Evolutionary conservation across 1,139 yeast species (phyloP).

Genomic region (Diutina neorugosa): DNA sequence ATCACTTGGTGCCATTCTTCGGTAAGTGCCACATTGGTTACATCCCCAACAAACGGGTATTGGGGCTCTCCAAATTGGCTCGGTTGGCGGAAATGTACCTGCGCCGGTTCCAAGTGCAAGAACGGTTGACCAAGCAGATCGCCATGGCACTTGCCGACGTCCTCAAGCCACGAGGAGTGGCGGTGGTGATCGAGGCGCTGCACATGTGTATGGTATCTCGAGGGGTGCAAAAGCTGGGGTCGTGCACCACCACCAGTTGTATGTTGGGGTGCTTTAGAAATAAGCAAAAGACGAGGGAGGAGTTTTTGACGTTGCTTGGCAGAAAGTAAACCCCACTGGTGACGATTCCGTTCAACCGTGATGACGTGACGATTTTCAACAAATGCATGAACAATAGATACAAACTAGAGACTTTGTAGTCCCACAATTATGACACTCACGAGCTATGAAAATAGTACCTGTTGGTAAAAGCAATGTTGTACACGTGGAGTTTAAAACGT

Average conservation of each 20-base stretch:
- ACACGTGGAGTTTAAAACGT: no score
- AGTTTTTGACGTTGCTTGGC: slow-evolving; percentile 59
- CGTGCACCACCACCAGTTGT: slow-evolving; percentile 88
- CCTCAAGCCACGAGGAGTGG: slow-evolving; percentile 90
- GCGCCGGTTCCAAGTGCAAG: slow-evolving; percentile 92
- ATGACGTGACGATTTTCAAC: slow-evolving; percentile 4
- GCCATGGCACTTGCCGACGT: slow-evolving; percentile 93
- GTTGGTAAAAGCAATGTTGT: no score
- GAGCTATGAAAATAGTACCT: no score
- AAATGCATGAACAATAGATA: not conserved
- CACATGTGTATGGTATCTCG: slow-evolving; percentile 99
- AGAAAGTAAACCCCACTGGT: not conserved
- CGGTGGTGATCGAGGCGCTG: slow-evolving; percentile 93
- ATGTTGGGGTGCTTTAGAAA: slow-evolving; percentile 94
- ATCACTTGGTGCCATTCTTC: slow-evolving; percentile 91
- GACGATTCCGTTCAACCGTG: not conserved
- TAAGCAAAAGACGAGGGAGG: slow-evolving; percentile 92
- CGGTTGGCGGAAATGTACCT: slow-evolving; percentile 95
- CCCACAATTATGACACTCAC: no score
- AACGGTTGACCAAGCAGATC: slow-evolving; percentile 88
- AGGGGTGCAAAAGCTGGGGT: slow-evolving; percentile 93
- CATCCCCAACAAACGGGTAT: slow-evolving; percentile 88
- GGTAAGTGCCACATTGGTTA: slow-evolving; percentile 96
- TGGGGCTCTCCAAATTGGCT: slow-evolving; percentile 88
- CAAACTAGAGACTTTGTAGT: no score